phyloP scores from a whole-genome alignment of 805 yeast genomes.

The Candida ipomoeae region DNA sequence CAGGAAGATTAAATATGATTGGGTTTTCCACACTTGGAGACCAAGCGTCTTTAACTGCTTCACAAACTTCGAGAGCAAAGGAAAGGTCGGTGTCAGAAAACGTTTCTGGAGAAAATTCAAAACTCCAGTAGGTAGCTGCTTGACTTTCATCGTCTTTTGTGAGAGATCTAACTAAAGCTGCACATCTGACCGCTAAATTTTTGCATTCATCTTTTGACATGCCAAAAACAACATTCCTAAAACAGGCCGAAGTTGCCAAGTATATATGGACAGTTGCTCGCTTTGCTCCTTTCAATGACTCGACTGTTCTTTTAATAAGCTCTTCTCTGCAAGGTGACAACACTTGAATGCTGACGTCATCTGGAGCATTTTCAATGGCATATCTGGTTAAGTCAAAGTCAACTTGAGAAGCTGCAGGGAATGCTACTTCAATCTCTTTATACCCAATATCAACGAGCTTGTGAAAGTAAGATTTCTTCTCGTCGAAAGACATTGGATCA shows the following conservation, averaged over 20 bases:
- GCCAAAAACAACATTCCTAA: slow-evolving; percentile 67
- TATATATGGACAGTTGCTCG: slow-evolving; percentile 73
- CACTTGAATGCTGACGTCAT: slow-evolving; percentile 73
- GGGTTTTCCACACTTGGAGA: slow-evolving; percentile 60
- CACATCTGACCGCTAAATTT: slow-evolving; percentile 56
- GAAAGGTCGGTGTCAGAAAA: slow-evolving; percentile 68
- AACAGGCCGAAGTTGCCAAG: slow-evolving; percentile 70
- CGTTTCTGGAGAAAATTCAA: slow-evolving; percentile 79
- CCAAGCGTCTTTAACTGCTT: slow-evolving; percentile 76
- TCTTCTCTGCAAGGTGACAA: slow-evolving; percentile 74
- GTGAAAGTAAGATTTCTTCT: slow-evolving; percentile 65
- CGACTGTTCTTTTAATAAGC: slow-evolving; percentile 66
- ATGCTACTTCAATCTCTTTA: slow-evolving; percentile 80
- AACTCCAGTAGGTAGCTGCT: slow-evolving; percentile 60
- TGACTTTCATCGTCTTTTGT: slow-evolving; percentile 64
- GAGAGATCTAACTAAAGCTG: slow-evolving; percentile 58
- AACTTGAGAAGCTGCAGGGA: slow-evolving; percentile 75
- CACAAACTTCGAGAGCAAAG: slow-evolving; percentile 61
- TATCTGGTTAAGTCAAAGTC: slow-evolving; percentile 78
- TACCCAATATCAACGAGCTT: slow-evolving; percentile 70
- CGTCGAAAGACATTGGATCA: slow-evolving; percentile 81
- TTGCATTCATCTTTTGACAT: slow-evolving; percentile 57
- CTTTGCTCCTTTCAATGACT: slow-evolving; percentile 69
- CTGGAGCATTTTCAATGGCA: slow-evolving; percentile 71
- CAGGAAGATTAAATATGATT: slow-evolving; percentile 77